Conservation (phyloP, 2,329 filamentous ascomycete species). For the Shiraia bambusicola region DNA sequence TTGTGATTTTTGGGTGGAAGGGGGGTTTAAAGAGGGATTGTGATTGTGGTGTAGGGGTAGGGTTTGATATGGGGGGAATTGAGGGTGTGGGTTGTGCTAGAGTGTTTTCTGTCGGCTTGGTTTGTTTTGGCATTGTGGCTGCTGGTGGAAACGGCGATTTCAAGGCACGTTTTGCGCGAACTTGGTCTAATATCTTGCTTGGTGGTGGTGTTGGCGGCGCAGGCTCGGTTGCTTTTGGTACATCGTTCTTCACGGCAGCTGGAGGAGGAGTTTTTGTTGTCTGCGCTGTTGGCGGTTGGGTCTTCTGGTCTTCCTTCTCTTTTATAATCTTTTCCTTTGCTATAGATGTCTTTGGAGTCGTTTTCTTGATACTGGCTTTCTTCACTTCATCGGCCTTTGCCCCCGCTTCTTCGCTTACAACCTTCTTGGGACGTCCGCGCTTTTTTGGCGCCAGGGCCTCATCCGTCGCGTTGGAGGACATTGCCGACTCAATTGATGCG, state of each 20-base stretch:
- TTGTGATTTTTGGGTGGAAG: background rate
- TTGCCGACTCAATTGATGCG: slow-evolving; percentile 8
- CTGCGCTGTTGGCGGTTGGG: slow-evolving; percentile 16
- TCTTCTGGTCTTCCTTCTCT: slow-evolving; percentile 9
- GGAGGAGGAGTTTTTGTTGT: slow-evolving; percentile 9
- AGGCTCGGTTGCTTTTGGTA: slow-evolving; percentile 8
- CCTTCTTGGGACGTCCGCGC: slow-evolving; percentile 39
- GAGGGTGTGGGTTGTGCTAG: slow-evolving; percentile 2
- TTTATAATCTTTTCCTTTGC: slow-evolving; percentile 15
- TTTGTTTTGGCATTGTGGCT: background rate
- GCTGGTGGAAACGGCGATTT: slow-evolving; percentile 52
- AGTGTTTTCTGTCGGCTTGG: slow-evolving; percentile 1
- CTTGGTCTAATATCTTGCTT: slow-evolving; percentile 37
- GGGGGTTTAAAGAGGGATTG: slow-evolving; percentile 6
- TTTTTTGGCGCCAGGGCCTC: slow-evolving; percentile 27
- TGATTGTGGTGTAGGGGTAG: slow-evolving; percentile 4
- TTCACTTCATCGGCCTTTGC: slow-evolving; percentile 10
- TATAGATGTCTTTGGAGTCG: slow-evolving; percentile 23
- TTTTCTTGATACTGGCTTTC: slow-evolving; percentile 24
- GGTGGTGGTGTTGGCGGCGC: slow-evolving; percentile 22
- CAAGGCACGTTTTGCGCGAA: slow-evolving; percentile 27
- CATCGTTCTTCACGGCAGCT: slow-evolving; percentile 13
- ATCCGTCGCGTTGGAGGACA: slow-evolving; percentile 12
- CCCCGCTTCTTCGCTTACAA: slow-evolving; percentile 21
- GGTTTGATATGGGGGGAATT: slow-evolving; percentile 6